Evolutionary conservation across 1,284 basidiomycete genomes (phyloP), one percentile per base, ranked within the genome.

Genomic region (Papiliotrema laurentii): DNA sequence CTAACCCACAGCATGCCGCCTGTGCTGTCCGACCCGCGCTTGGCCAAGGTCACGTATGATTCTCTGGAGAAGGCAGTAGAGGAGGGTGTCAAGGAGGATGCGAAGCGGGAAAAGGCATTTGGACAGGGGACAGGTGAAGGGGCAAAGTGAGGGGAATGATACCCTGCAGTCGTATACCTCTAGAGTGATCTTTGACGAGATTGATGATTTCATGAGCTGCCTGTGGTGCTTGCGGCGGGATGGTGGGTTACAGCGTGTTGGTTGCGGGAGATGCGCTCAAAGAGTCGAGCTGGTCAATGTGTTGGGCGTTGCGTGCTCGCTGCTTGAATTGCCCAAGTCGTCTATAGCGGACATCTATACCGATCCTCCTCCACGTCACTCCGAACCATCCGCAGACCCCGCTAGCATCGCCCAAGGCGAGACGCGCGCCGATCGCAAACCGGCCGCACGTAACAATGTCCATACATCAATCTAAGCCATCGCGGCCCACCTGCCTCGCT

Each of bases 1-100:
- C 11, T 34, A 5, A 25, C 7, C 10, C 27, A 7, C 19, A 61
- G 59, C 26, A 42, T 58, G 22, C 55, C 58, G 6, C 54, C 56
- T 10, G 54, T 60, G 0, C 50, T 63, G 21, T 50, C 45, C 28
- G 53, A 58, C 45, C 51, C 45, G 13, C 31, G 45, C 26, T 51
- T 60, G 5, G 51, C 56, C n/a, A 53, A 54, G 22, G 55, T 53
- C n/a, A 60, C 58, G 10, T 63, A 60, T 33, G 65, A 68, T 24
- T 51, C 57, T 30, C 31, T 65, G 16, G 56, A 68, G 43, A 41
- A 30, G 5, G 51, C 57, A 25, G 61, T 68, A 14, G 60, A 63
- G 53, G 43, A 46, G 16, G 58, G 60, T 14, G 56, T 67, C 18
- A 58, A 55, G 31, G 49, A 35, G 30, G 45, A 46, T 25, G 41